Percentiles rank a stretch among this genome's conserved stretches.
phyloP scores from a whole-genome alignment of 805 yeast genomes.

The Saturnispora serradocipensis region DNA sequence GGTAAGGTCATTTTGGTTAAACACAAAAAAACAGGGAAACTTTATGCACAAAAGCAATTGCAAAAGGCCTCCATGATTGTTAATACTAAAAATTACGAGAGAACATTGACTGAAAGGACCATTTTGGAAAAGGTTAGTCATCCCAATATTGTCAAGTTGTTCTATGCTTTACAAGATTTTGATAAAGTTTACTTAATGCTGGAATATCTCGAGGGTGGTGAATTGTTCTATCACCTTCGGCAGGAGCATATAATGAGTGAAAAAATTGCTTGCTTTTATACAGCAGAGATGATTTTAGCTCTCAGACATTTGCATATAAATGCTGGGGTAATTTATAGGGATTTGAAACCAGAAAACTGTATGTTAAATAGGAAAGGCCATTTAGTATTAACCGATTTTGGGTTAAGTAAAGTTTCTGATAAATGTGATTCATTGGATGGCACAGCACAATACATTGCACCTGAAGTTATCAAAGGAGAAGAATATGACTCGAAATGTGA shows the following conservation, averaged over 20 bases:
- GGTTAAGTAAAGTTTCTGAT: conserved; percentile 47
- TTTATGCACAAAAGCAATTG: conserved; percentile 82
- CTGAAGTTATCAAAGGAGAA: conserved; percentile 73
- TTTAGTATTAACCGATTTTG: conserved; percentile 78
- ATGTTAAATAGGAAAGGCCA: conserved; percentile 71
- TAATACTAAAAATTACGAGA: conserved; percentile 45
- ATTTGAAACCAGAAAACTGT: conserved; percentile 85
- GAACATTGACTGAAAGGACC: conserved; percentile 73
- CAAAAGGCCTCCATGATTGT: conserved; percentile 74
- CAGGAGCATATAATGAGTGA: conserved; percentile 41
- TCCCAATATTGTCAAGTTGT: conserved; percentile 73
- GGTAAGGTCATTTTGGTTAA: conserved; percentile 78
- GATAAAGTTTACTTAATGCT: conserved; percentile 64
- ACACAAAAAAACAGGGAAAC: conserved; percentile 48
- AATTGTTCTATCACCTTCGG: conserved; percentile 58
- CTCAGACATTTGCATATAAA: conserved; percentile 58
- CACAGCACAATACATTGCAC: conserved; percentile 83
- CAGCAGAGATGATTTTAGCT: conserved; percentile 76
- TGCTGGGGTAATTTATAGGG: conserved; percentile 79
- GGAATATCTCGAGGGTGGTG: conserved; percentile 88
- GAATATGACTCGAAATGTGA: conserved; percentile 74
- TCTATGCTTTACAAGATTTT: conserved; percentile 75
- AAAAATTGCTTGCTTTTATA: conserved; percentile 63
- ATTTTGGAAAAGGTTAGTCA: conserved; percentile 66
- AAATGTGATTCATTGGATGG: conserved; percentile 55